Conservation (phyloP, 2,329 filamentous ascomycete genomes). For the Phoma sp. region DNA sequence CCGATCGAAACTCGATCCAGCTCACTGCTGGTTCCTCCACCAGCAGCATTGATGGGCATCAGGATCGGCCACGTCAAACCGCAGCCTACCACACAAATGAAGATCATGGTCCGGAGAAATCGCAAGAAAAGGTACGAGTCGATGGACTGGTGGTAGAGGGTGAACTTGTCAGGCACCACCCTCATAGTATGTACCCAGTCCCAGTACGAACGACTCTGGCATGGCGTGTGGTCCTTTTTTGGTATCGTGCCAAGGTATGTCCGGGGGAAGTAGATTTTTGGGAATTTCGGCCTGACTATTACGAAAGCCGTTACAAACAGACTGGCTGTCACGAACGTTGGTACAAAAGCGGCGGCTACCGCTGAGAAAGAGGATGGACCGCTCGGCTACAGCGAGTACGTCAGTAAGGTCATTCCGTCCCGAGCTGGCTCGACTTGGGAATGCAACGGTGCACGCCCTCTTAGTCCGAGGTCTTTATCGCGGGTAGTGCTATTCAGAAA, state of each 20-base stretch:
- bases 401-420: slow-evolving; percentile 7
- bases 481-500: not conserved
- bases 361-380: slow-evolving; percentile 42
- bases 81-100: slow-evolving; percentile 83
- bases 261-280: slow-evolving; percentile 53
- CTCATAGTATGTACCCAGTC: slow-evolving; percentile 58
- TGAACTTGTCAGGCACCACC: slow-evolving; percentile 72
- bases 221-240: slow-evolving; percentile 52
- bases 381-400: slow-evolving; percentile 26
- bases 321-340: slow-evolving; percentile 39
- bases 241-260: slow-evolving; percentile 54
- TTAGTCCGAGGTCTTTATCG: too few relatives aligned
- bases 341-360: slow-evolving; percentile 45
- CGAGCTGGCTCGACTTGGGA: not conserved
- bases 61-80: slow-evolving; percentile 86
- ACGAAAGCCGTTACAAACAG: slow-evolving; percentile 47
- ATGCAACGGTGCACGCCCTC: not conserved
- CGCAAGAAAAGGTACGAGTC: slow-evolving; percentile 92
- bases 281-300: slow-evolving; percentile 51
- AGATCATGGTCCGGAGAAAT: slow-evolving; percentile 78
- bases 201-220: slow-evolving; percentile 38
- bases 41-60: slow-evolving; percentile 88
- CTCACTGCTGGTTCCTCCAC: slow-evolving; percentile 67
- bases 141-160: slow-evolving; percentile 88
- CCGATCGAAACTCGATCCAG: slow-evolving; percentile 80